Conservation (phyloP, 202 grass and related monocot species). For the Musa balbisiana region DNA sequence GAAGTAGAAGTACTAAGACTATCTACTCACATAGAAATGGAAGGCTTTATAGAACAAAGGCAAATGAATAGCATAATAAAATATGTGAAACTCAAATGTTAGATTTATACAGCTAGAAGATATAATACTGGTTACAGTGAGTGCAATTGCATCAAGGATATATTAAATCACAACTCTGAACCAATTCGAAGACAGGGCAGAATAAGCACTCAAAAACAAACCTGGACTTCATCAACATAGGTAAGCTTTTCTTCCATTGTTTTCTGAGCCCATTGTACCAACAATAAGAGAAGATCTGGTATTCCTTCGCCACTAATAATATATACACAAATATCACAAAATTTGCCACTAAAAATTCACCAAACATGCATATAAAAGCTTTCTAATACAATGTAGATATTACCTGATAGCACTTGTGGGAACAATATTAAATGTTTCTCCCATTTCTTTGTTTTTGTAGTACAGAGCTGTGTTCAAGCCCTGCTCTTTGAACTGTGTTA, state of each 20-base stretch:
- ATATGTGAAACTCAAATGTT: background rate
- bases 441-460: conserved; percentile 97
- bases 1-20: background rate
- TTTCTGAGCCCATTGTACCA: conserved; percentile 95
- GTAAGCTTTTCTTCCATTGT: conserved; percentile 96
- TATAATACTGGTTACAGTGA: background rate
- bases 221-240: conserved; percentile 94
- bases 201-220: conserved; percentile 18
- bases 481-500: conserved; percentile 85
- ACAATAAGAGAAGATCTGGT: conserved; percentile 89
- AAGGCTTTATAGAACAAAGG: too few species aligned
- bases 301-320: conserved; percentile 82
- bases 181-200: background rate
- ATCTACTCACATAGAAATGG: background rate
- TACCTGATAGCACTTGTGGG: conserved; percentile 93
- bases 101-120: background rate
- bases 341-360: background rate
- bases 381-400: conserved; percentile 10
- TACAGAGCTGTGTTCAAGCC: conserved; percentile 94
- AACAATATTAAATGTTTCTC: conserved; percentile 86
- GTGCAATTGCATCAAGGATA: background rate
- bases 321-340: conserved; percentile 5
- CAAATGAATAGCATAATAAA: background rate
- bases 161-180: background rate
- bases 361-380: background rate